Evolutionary conservation across 805 yeast species (phyloP), one percentile per base, ranked within the genome.

Genomic region (Cyberlindnera subsufficiens): DNA sequence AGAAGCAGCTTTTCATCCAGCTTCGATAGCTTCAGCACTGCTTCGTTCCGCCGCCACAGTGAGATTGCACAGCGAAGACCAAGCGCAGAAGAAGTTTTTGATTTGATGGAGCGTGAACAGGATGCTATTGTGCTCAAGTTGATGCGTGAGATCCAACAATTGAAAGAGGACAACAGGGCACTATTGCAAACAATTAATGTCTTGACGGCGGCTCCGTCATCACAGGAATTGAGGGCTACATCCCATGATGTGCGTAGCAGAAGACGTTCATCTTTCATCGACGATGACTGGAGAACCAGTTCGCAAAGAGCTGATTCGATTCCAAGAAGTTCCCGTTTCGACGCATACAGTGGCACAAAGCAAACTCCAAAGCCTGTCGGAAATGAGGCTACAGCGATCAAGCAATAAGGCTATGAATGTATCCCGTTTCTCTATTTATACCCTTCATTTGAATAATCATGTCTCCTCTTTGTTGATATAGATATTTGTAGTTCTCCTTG

Each of bases 91-190:
- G 74, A 76, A 47, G 66, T 76, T 16, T 71, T 78, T 32, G 80
- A 78, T 54, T 56, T 70, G 30, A 76, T 83, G 80, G 90, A 83
- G 53, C 69, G 79, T 40, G 88, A 83, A 60, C 89, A 83, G 58
- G 90, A 83, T 54, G 86, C 85, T 3, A 79, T 82, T 19, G 89
- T 82, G 16, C 64, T 82, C 54, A 75, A 72, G 57, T 64, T 82
- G 34, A 81, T 80, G 77, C 72, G 74, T 42, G 87, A 82, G 55
- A 80, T 83, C 30, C 67, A 67, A 20, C 44, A 50, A 6, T 59
- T 82, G 46, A 75, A 72, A 49, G 77, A 75, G 15, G 86, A 80
- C 51, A 77, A 75, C 50, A 66, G 66, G 33, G 46, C 53, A 9
- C 60, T 76, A 37, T 30, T 52, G 18, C 54, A 52, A 20, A 54